Base-by-base conservation (phyloP, 2,329 filamentous ascomycete species). In the Pseudogymnoascus sp. region DNA sequence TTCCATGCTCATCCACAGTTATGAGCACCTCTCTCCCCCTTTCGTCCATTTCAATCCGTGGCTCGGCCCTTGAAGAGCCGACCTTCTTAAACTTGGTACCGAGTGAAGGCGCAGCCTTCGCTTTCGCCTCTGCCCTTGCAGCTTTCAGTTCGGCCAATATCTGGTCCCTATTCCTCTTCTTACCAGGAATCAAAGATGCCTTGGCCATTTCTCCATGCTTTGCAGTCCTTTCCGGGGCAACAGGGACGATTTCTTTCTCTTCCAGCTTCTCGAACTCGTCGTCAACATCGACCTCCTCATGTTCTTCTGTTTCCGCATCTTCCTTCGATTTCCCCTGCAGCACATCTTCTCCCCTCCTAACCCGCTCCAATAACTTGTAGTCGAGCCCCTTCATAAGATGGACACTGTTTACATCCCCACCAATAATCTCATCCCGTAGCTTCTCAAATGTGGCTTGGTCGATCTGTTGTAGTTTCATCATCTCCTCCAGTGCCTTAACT, bases 371-470 rank as follows among this genome's bases (percentile, higher is more conserved):
- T 10, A 97, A 77, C 72, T 89, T 88, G 72, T 91, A 89, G 74
- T 99, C 94, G 58, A 99, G 75, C 0, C 94, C 94, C 71, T 97
- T 97, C 57, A 97, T 87, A 66, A 97, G 75, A 78, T 96, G 91
- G 11, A 92, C 96, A 68, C 85, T 90, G 11, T 78, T 78, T 21
- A 92, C 75, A 72, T 96, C 89, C 6, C 92, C 93, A 3, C 92
- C 92, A 0, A 90, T 84, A 61, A 97, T 90, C 67, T 95, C 83
- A 65, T 83, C 83, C 35, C 88, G 80, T 40, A 93, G 74, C 68
- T 82, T 85, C 68, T 93, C 86, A 72, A 95, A 96, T 0, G 86
- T 91, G 58, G 81, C 82, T 67, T 85, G 82, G 67, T 95, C 89
- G 66, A 97, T 92, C 74, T 96, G 85, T 57, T 89, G 90, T 47